Conservation (phyloP, 176 grass and related monocot genomes). For the Elaeis guineensis region DNA sequence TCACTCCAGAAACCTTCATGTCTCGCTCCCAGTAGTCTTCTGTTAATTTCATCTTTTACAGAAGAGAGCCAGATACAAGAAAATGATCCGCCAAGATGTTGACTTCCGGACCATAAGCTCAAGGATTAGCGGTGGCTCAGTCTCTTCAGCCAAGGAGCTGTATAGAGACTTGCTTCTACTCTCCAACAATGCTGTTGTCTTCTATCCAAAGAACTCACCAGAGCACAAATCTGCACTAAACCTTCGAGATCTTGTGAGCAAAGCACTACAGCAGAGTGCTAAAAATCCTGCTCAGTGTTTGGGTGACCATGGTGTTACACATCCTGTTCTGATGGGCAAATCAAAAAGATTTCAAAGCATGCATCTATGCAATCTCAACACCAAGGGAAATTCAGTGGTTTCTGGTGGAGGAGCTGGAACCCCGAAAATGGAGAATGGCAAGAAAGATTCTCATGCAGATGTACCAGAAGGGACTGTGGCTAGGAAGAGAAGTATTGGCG, state of each 20-base stretch:
- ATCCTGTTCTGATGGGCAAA: conserved; percentile 10
- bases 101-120: conserved; percentile 59
- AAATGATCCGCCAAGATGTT: conserved; percentile 71
- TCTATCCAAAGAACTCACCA: conserved; percentile 58
- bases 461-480: neutral
- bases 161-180: conserved; percentile 69
- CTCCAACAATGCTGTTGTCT: conserved; percentile 54
- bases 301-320: neutral
- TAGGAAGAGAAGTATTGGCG: conserved; percentile 35
- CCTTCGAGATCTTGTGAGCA: conserved; percentile 42
- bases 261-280: conserved; percentile 35
- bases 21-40: too few relatives aligned
- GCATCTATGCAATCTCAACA: conserved; percentile 8
- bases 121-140: conserved; percentile 59
- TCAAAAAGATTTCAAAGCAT: conserved; percentile 23
- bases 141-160: conserved; percentile 66
- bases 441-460: conserved; percentile 2
- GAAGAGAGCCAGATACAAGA: conserved; percentile 68
- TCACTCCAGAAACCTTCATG: too few relatives aligned
- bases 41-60: conserved; percentile 14
- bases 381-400: neutral
- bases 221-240: conserved; percentile 63
- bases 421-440: conserved; percentile 1
- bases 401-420: conserved; percentile 10
- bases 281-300: neutral